Evolutionary conservation across 2,329 filamentous ascomycete genomes (phyloP).

Genomic region (Trichoderma sp.): DNA sequence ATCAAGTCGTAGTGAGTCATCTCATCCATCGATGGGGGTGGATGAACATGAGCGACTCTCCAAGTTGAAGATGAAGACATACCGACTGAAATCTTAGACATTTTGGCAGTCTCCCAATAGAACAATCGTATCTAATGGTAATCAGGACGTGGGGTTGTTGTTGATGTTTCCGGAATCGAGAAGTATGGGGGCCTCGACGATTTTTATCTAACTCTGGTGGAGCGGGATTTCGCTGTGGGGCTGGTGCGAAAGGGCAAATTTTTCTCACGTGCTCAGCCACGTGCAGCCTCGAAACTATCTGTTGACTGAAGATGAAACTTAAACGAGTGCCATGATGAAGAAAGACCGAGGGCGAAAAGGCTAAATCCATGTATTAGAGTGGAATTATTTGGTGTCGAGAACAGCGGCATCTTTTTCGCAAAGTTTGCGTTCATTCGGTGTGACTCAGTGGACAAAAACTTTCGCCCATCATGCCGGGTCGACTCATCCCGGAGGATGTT

Average conservation of each 20-base stretch:
- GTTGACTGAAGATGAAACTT: not conserved
- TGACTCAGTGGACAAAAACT: slow-evolving; percentile 12
- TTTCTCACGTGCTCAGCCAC: slow-evolving; percentile 35
- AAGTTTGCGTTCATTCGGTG: slow-evolving; percentile 8
- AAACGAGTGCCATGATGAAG: not conserved
- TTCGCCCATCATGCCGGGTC: slow-evolving; percentile 22
- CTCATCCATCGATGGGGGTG: not conserved
- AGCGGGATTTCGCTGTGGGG: slow-evolving; percentile 27
- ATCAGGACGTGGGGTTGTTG: slow-evolving; percentile 39
- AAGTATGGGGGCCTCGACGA: slow-evolving; percentile 19
- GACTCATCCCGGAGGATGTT: slow-evolving; percentile 28
- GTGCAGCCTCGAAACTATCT: slow-evolving; percentile 24
- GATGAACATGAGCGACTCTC: not conserved
- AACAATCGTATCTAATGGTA: slow-evolving; percentile 68
- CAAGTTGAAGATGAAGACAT: slow-evolving; percentile 22
- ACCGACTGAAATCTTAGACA: slow-evolving; percentile 85
- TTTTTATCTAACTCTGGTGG: slow-evolving; percentile 30
- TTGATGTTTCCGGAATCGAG: slow-evolving; percentile 11
- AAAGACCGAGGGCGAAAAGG: not conserved
- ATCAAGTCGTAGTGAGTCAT: not conserved
- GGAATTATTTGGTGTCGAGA: not conserved
- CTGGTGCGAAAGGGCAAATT: slow-evolving; percentile 34
- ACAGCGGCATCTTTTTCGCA: not conserved
- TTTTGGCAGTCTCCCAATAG: slow-evolving; percentile 86
- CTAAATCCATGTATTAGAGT: not conserved